A percentile compares a stretch with the other conserved stretches of the same genome.
phyloP scores from a whole-genome alignment of 78 protist genomes.

The Dictyostelium purpureum region DNA sequence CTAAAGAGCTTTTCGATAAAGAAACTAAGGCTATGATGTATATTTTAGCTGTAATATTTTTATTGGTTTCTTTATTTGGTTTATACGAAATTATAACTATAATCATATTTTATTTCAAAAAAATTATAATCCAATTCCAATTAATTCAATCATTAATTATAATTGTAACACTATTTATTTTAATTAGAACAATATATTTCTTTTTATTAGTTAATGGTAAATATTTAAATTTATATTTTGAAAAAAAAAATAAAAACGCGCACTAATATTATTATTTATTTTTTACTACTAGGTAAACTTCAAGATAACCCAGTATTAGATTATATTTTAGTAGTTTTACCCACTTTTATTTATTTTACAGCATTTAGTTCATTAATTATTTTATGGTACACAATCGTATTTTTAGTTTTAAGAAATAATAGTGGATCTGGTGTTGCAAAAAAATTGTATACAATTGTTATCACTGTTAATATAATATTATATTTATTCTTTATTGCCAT shows the following conservation, averaged over 20 bases:
- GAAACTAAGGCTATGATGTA: neutral
- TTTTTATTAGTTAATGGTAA: too few species aligned
- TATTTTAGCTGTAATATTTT: neutral
- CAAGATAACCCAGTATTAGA: neutral
- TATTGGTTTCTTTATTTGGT: neutral
- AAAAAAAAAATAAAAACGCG: too few species aligned
- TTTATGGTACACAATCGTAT: constrained; percentile 4
- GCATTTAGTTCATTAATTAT: neutral
- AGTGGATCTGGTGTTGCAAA: neutral
- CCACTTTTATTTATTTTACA: constrained; percentile 26
- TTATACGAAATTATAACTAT: neutral
- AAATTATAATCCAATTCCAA: neutral
- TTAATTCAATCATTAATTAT: neutral
- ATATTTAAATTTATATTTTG: too few species aligned
- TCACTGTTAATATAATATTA: neutral
- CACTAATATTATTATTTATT: too few species aligned
- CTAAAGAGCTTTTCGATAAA: neutral
- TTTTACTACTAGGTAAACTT: constrained; percentile 38
- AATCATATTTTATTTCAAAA: neutral
- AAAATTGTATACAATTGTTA: neutral
- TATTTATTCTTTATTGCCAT: constrained; percentile 10
- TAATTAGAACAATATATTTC: neutral
- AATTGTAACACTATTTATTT: neutral
- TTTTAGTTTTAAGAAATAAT: neutral
- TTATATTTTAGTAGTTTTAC: constrained; percentile 26